Conservation (phyloP, 306 rosid genomes). For the Delonix regia region DNA sequence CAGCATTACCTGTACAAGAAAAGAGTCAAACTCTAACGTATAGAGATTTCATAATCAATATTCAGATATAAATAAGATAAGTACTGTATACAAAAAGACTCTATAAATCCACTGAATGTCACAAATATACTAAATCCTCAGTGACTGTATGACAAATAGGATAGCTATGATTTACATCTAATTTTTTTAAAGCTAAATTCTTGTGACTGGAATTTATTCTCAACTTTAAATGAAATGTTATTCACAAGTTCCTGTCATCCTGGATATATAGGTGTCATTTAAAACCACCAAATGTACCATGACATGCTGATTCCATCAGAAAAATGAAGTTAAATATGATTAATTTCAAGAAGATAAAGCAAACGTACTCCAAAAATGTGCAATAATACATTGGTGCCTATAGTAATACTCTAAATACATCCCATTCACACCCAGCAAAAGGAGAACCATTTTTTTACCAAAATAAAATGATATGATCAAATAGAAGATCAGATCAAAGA, state of each 20-base stretch:
- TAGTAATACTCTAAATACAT: constrained; percentile 13
- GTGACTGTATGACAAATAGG: constrained; percentile 7
- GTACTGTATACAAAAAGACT: not conserved
- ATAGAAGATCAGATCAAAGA: constrained; percentile 1
- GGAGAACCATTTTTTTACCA: not conserved
- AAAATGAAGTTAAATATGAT: not conserved
- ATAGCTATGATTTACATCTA: constrained; percentile 14
- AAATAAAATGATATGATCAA: not conserved
- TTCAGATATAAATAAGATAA: constrained; percentile 23
- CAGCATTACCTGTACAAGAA: constrained; percentile 65
- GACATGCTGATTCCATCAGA: not conserved
- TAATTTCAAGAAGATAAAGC: not conserved
- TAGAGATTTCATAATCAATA: constrained; percentile 6
- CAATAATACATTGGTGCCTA: not conserved
- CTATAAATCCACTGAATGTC: constrained; percentile 20
- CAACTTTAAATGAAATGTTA: constrained; percentile 7
- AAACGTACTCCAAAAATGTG: constrained; percentile 1
- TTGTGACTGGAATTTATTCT: not conserved
- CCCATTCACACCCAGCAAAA: not conserved
- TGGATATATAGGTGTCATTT: not conserved
- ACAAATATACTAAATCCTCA: constrained; percentile 28
- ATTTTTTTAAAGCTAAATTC: constrained; percentile 8
- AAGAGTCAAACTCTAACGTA: constrained; percentile 36
- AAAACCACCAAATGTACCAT: constrained; percentile 1
- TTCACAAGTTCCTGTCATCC: not conserved